Conservation (phyloP, 2,329 filamentous ascomycete species). For the Blastomyces emzantsi region DNA sequence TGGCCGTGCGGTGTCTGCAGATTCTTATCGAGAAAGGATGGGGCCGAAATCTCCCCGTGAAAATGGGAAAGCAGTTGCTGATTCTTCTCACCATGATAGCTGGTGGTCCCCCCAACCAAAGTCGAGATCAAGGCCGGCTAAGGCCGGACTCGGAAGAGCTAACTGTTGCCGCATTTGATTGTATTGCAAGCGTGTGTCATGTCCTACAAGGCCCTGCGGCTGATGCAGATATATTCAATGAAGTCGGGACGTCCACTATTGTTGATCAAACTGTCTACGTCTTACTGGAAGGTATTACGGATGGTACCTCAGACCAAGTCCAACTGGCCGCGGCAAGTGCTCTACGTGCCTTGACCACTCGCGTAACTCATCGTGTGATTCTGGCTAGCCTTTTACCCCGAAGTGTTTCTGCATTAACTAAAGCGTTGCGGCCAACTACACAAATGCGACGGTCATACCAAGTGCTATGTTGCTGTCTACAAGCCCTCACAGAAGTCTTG, state of each 20-base stretch:
- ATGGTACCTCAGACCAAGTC: constrained; percentile 56
- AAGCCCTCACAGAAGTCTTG: constrained; percentile 45
- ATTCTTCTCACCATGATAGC: constrained; percentile 76
- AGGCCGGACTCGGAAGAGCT: constrained; percentile 59
- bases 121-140: constrained; percentile 21
- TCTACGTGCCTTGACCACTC: constrained; percentile 52
- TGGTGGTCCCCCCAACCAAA: constrained; percentile 57
- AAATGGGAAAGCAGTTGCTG: constrained; percentile 73
- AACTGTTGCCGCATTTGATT: constrained; percentile 58
- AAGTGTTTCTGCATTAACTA: constrained; percentile 72
- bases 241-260: constrained; percentile 58
- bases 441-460: constrained; percentile 51
- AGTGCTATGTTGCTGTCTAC: constrained; percentile 55
- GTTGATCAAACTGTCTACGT: constrained; percentile 76
- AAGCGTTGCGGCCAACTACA: constrained; percentile 61
- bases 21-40: constrained; percentile 71
- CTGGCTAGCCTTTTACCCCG: constrained; percentile 82
- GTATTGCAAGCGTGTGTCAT: constrained; percentile 46
- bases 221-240: constrained; percentile 37
- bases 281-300: constrained; percentile 62
- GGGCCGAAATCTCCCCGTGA: constrained; percentile 59
- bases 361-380: constrained; percentile 62
- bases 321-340: constrained; percentile 62
- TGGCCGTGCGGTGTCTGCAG: constrained; percentile 64
- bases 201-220: constrained; percentile 45